Base-by-base conservation (phyloP, 352 stramenopile species). In the Globisporangium nodosum region DNA sequence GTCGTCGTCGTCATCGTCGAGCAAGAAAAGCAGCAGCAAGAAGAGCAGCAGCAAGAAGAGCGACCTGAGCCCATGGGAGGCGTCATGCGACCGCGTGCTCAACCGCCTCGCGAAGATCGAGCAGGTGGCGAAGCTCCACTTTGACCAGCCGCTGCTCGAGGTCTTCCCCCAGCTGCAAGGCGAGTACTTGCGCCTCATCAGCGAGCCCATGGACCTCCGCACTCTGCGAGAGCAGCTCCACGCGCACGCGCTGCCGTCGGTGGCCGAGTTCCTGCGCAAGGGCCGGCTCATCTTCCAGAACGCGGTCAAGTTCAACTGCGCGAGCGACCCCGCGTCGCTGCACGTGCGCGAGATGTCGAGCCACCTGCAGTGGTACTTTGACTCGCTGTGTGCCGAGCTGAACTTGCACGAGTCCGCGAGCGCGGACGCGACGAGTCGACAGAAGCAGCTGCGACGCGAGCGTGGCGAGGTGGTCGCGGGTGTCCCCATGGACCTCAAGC, bases 281-380 rank as follows among this genome's bases (percentile, higher is more conserved):
- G 85, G 85, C 4, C 72, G 76, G 0, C 58, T 90, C 7, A 88
- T 91, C 27, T 93, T 93, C 63, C 69, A 87, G 58, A 94, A 94
- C 33, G 85, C 85, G n/a, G 74, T 88, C 52, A 75, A 64, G 52
- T 94, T 94, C 64, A 94, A 94, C 62, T 84, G 70, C 47, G 83
- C 79, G 3, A 75, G 78, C 24, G 85, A 94, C 46, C 67, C 68
- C 0, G 79, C 81, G 39, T 93, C 83, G 24, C 60, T 72, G 5
- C 83, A 92, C 37, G 81, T 94, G 12, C 85, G 85, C n/a, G 76
- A 92, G 8, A 91, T 92, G 78, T 88, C 83, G 49, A 64, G 47
- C 0, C 85, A 94, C 48, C 65, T 94, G 61, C 51, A 79, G 58
- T 94, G 85, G 85, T 92, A 92, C 57, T 94, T 94, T 46, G 78